A percentile compares a stretch with the other conserved stretches of the same genome.
These are phyloP conservation scores for Noccaea bulbosa DNA, from an alignment of 345 rosid genomes.

Conservation along the genomic window DNA sequence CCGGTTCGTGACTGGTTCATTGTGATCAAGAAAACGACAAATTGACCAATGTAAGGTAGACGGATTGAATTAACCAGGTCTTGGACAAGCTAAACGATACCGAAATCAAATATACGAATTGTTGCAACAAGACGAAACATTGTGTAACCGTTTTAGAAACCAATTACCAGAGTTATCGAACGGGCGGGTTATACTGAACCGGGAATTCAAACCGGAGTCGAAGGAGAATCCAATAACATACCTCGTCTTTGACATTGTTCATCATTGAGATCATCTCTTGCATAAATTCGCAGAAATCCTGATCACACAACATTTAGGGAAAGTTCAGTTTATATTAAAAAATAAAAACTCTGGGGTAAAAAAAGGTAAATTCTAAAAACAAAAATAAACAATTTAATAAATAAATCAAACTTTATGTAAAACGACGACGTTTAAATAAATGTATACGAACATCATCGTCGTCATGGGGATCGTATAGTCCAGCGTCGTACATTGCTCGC, in stretches of 20 bases:
- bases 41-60: too few species aligned
- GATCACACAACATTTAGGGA: constrained; percentile 18
- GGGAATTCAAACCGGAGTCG: background rate
- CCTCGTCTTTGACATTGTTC: constrained; percentile 86
- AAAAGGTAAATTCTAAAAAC: background rate
- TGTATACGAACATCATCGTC: constrained; percentile 70
- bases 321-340: constrained; percentile 14
- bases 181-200: constrained; percentile 20
- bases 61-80: background rate
- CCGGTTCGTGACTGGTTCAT: background rate
- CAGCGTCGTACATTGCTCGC: constrained; percentile 80
- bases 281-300: constrained; percentile 88
- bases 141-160: background rate
- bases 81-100: background rate
- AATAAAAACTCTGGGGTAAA: background rate
- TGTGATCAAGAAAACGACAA: too few species aligned
- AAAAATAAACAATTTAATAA: background rate
- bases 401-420: background rate
- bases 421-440: background rate
- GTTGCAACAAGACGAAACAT: background rate
- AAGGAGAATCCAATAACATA: constrained; percentile 2
- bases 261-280: constrained; percentile 94
- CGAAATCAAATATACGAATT: background rate
- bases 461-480: constrained; percentile 80
- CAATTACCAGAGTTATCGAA: background rate